A percentile compares a stretch with the other conserved stretches of the same genome.
Evolutionary conservation across 306 rosid species (phyloP).

Genomic region (Rosa persica): DNA sequence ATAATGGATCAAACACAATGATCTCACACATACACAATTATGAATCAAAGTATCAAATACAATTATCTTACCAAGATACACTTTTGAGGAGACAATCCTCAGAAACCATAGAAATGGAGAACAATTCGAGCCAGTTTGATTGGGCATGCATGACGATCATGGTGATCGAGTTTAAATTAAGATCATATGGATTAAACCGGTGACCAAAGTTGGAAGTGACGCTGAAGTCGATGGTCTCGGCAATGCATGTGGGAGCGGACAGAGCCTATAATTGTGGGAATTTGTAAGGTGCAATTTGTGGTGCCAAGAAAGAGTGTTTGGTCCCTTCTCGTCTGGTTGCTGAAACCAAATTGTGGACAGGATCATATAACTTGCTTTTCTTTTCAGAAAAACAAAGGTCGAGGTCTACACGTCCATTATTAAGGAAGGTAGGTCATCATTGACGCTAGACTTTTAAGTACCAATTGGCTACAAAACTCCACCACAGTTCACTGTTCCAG

Average conservation of each 20-base stretch:
- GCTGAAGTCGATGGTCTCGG: not conserved
- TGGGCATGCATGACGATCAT: not conserved
- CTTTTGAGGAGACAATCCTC: not conserved
- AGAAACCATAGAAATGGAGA: not conserved
- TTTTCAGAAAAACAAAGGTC: not conserved
- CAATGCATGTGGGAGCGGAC: conserved; percentile 12
- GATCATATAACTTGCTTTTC: no score
- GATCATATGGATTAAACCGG: not conserved
- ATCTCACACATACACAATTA: not conserved
- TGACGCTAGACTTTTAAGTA: not conserved
- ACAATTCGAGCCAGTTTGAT: not conserved
- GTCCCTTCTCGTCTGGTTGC: conserved; percentile 1
- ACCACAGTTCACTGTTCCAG: not conserved
- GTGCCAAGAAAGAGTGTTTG: conserved; percentile 1
- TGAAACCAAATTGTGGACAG: conserved; percentile 3
- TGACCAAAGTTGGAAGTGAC: not conserved
- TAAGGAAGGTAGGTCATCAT: conserved; percentile 6
- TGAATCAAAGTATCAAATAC: not conserved
- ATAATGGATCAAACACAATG: not conserved
- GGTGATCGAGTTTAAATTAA: not conserved
- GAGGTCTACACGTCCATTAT: conserved; percentile 2
- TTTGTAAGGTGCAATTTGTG: conserved; percentile 10
- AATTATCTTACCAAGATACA: not conserved
- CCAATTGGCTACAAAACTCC: not conserved
- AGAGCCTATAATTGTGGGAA: not conserved